Evolutionary conservation across 257 asterid genomes (phyloP).

Genomic region (Lithospermum erythrorhizon): DNA sequence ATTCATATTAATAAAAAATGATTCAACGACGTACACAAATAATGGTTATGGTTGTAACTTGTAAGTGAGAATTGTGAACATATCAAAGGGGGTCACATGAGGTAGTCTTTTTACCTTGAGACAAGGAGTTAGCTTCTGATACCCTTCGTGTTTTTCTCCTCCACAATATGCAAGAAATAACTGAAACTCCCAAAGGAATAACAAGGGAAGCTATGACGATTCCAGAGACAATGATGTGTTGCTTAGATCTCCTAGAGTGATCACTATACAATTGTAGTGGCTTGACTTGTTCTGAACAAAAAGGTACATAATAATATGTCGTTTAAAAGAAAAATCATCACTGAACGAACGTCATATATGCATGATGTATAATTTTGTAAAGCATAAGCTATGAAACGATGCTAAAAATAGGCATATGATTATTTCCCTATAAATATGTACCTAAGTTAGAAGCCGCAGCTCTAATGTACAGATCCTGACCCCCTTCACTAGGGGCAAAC

Average conservation of each 20-base stretch:
- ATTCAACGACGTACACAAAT: too few species aligned
- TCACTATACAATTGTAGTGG: conserved; percentile 12
- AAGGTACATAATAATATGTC: not conserved
- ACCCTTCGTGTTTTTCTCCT: conserved; percentile 26
- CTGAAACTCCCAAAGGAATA: conserved; percentile 16
- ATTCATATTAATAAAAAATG: too few species aligned
- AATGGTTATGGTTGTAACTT: too few species aligned
- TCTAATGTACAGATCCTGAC: conserved; percentile 57
- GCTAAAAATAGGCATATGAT: too few species aligned
- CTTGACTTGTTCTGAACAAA: conserved; percentile 21
- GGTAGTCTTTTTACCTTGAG: conserved; percentile 15
- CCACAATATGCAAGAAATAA: conserved; percentile 19
- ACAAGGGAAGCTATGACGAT: conserved; percentile 26
- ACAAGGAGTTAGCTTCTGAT: conserved; percentile 8
- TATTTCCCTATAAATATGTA: too few species aligned
- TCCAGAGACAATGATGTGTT: conserved; percentile 23
- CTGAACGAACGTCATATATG: too few species aligned
- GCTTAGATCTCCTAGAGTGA: conserved; percentile 20
- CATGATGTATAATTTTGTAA: too few species aligned
- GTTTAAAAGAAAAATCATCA: too few species aligned
- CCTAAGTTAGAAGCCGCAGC: conserved; percentile 61
- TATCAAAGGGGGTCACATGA: not conserved
- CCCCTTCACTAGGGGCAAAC: conserved; percentile 67
- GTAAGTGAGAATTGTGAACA: too few species aligned
- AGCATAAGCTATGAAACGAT: too few species aligned